phyloP scores from a whole-genome alignment of 2,329 filamentous ascomycete species.

The Simplicillium aogashimaense region DNA sequence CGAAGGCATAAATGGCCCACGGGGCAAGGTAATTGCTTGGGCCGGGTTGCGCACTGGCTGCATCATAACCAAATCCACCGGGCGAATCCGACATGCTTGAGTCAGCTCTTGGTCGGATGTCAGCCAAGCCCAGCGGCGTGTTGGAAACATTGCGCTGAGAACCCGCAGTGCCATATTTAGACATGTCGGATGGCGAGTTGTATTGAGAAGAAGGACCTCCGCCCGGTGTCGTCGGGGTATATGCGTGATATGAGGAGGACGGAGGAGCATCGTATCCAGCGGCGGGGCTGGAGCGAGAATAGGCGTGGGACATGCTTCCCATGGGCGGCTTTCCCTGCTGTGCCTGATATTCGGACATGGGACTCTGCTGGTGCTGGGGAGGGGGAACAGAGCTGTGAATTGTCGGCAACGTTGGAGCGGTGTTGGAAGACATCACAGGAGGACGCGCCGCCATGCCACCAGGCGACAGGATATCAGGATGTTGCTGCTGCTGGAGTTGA shows the following conservation, averaged over 20 bases:
- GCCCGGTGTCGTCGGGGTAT: slow-evolving; percentile 52
- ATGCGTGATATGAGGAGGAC: slow-evolving; percentile 44
- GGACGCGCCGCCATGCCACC: slow-evolving; percentile 32
- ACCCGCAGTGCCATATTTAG: slow-evolving; percentile 45
- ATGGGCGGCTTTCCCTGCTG: slow-evolving; percentile 50
- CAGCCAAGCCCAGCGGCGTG: slow-evolving; percentile 81
- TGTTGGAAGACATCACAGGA: slow-evolving; percentile 27
- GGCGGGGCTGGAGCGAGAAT: slow-evolving; percentile 78
- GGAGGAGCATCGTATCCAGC: slow-evolving; percentile 42
- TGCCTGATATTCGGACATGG: slow-evolving; percentile 48
- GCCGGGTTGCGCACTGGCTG: slow-evolving; percentile 52
- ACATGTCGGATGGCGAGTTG: slow-evolving; percentile 41
- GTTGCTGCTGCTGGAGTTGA: slow-evolving; percentile 29
- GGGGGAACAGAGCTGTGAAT: slow-evolving; percentile 31
- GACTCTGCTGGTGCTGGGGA: slow-evolving; percentile 17
- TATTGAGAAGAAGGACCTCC: slow-evolving; percentile 53
- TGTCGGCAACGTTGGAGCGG: slow-evolving; percentile 34
- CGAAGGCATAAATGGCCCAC: slow-evolving; percentile 92
- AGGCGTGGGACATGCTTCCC: slow-evolving; percentile 58
- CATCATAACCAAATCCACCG: slow-evolving; percentile 54
- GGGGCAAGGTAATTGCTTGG: slow-evolving; percentile 92
- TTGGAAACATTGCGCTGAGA: slow-evolving; percentile 61
- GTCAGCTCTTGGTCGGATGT: slow-evolving; percentile 81
- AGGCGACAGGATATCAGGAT: slow-evolving; percentile 50
- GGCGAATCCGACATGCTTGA: slow-evolving; percentile 66